Conservation (phyloP, 116 monocot genomes). For the Iris pallida region DNA sequence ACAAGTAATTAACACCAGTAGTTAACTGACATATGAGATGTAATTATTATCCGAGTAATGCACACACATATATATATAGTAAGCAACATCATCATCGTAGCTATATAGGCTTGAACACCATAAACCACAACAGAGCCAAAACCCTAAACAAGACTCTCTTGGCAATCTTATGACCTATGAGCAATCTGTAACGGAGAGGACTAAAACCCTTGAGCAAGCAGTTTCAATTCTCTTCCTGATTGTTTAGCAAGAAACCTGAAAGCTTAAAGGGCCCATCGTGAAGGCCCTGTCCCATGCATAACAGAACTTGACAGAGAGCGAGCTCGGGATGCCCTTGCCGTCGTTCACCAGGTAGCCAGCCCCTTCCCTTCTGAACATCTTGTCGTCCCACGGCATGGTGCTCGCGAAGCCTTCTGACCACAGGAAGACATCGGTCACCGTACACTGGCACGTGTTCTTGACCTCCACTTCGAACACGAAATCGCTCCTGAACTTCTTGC, state of each 20-base stretch:
- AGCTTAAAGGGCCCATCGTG: constrained; percentile 18
- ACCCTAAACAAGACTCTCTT: no score
- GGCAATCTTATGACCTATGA: no score
- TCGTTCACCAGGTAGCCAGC: constrained; percentile 25
- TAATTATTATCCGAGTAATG: no score
- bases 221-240: background rate
- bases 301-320: constrained; percentile 22
- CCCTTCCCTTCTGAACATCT: constrained; percentile 20
- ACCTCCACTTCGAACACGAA: constrained; percentile 48
- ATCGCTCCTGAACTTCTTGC: constrained; percentile 14
- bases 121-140: no score
- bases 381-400: constrained; percentile 25
- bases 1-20: no score
- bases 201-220: background rate
- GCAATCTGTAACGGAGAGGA: background rate
- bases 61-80: no score
- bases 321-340: constrained; percentile 21
- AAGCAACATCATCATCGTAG: no score
- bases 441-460: constrained; percentile 43
- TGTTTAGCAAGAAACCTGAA: constrained; percentile 13
- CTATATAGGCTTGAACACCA: no score
- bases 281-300: constrained; percentile 38
- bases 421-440: constrained; percentile 19
- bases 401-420: constrained; percentile 27
- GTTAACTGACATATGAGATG: no score